phyloP scores from a whole-genome alignment of 345 rosid genomes.

The Atalantia buxifolia region DNA sequence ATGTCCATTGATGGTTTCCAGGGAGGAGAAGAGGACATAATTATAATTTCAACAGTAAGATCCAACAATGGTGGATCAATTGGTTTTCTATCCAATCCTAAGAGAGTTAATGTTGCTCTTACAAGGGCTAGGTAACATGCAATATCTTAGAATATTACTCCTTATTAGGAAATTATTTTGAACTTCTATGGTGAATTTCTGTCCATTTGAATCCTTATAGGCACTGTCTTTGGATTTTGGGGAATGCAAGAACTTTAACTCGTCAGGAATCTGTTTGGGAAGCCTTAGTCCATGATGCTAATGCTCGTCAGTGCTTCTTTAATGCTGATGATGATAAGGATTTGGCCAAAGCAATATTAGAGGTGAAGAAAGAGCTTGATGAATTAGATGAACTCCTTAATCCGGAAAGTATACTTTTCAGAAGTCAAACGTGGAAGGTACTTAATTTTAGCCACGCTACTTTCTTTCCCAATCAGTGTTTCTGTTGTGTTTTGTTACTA shows the following conservation, averaged over 20 bases:
- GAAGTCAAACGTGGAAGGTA: constrained; percentile 49
- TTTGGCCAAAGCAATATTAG: constrained; percentile 28
- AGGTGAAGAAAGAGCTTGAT: constrained; percentile 35
- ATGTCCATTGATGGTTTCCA: constrained; percentile 27
- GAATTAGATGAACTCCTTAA: constrained; percentile 39
- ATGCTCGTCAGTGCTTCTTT: constrained; percentile 43
- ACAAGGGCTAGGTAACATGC: constrained; percentile 31
- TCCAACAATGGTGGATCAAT: constrained; percentile 18
- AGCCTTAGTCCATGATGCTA: constrained; percentile 34
- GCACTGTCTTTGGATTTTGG: constrained; percentile 56
- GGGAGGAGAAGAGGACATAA: constrained; percentile 32
- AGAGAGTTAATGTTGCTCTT: constrained; percentile 30
- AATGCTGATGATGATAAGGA: constrained; percentile 36
- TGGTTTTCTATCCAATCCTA: constrained; percentile 19
- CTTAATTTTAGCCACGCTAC: not conserved
- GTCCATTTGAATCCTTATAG: constrained; percentile 17
- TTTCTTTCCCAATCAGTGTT: too few relatives aligned
- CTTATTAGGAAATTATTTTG: not conserved
- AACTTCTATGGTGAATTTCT: not conserved
- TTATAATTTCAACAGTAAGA: constrained; percentile 31
- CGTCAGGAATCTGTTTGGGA: constrained; percentile 37
- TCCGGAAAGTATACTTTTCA: constrained; percentile 28
- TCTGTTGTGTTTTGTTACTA: too few relatives aligned
- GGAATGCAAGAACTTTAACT: constrained; percentile 35
- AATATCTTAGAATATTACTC: not conserved